Evolutionary conservation across 2,329 filamentous ascomycete species (phyloP), one percentile per base, ranked within the genome.

Genomic region (Dactylellina cionopaga): DNA sequence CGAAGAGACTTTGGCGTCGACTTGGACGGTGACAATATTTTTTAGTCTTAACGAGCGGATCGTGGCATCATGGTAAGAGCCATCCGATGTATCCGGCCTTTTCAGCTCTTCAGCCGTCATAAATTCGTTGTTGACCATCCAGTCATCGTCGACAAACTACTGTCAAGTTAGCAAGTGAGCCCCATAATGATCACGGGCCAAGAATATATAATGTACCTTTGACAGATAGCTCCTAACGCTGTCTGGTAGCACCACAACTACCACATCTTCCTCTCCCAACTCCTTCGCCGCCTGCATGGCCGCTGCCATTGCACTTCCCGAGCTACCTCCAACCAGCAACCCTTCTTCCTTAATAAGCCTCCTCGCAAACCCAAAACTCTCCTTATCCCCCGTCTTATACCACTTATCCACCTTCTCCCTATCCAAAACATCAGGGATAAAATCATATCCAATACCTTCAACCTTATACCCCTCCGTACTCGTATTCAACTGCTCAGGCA

Each of bases 361-460:
- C 55, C 96, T 86, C n/a, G 95, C 92, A 78, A 92, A 93, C 79
- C 88, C 85, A 82, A 99, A 99, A 1, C 93, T 93, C 79, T 96
- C 91, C 73, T 87, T 86, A 79, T 99, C 95, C 74, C 94, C 91
- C 2, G 95, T 99, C 87, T 99, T 99, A 84, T 97, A 98, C 95
- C 95, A 99, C 79, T 90, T 90, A 80, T 97, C 91, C 27, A 99
- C 91, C 3, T 86, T 80, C 25, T 88, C 81, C 78, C 90, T 92
- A 76, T 95, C 89, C 62, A 99, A 84, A 3, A 99, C 96, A 22
- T 98, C 92, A 5, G 96, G 95, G 70, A 99, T 90, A 80, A 99
- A 99, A 80, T 99, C 95, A 80, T 99, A 99, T 17, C 95, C 95
- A 78, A 99, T 99, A 43, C 95, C 95, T 83, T 99, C 95, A 0